Conservation (phyloP, 805 yeast genomes). For the Saturnispora gosingensis region DNA sequence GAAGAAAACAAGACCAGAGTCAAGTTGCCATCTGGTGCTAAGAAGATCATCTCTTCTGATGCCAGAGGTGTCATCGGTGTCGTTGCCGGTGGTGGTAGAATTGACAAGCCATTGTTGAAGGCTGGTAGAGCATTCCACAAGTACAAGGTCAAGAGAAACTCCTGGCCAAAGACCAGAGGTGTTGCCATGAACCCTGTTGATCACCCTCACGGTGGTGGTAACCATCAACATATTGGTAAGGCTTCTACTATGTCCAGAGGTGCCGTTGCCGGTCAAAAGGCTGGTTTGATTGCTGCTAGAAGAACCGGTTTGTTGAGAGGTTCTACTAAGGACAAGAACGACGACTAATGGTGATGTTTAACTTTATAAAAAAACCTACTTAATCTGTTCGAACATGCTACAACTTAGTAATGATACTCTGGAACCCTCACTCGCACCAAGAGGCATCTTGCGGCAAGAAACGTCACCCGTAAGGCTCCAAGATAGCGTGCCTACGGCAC, state of each 20-base stretch:
- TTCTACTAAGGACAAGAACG: slow-evolving; percentile 60
- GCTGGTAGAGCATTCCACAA: slow-evolving; percentile 99
- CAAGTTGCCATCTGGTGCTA: slow-evolving; percentile 98
- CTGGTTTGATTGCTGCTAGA: slow-evolving; percentile 99
- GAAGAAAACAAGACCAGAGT: slow-evolving; percentile 99
- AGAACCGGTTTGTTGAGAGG: slow-evolving; percentile 99
- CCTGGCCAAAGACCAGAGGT: slow-evolving; percentile 99
- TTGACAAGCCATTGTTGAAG: slow-evolving; percentile 98
- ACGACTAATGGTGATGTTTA: slow-evolving; percentile 19
- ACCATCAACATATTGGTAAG: slow-evolving; percentile 99
- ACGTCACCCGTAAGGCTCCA: neutral
- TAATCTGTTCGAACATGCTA: neutral
- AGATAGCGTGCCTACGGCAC: neutral
- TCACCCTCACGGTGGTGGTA: slow-evolving; percentile 99
- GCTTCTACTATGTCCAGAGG: slow-evolving; percentile 99
- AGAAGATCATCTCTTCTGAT: slow-evolving; percentile 88
- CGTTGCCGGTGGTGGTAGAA: slow-evolving; percentile 99
- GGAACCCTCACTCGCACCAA: too few relatives aligned
- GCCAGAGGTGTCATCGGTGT: slow-evolving; percentile 99
- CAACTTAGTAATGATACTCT: neutral
- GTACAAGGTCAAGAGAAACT: slow-evolving; percentile 98
- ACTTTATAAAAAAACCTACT: neutral
- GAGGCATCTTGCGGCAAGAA: too few relatives aligned
- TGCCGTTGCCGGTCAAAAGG: slow-evolving; percentile 99
- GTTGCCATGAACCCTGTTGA: slow-evolving; percentile 99